Conservation (phyloP, 192 early-diverging fungal genomes). For the Backusella morwellensis region DNA sequence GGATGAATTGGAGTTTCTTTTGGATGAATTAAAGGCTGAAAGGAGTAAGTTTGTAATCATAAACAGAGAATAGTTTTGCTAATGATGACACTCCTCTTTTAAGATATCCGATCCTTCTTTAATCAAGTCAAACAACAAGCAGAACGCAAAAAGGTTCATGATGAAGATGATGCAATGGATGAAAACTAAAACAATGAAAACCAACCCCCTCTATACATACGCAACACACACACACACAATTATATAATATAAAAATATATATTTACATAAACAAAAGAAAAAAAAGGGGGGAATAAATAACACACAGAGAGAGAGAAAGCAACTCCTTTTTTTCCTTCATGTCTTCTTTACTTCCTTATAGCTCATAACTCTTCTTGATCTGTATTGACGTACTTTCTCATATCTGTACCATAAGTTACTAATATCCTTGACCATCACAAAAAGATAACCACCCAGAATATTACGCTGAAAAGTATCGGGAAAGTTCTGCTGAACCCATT, state of each 20-base stretch:
- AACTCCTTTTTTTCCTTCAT: background rate
- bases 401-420: slow-evolving; percentile 58
- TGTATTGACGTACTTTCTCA: slow-evolving; percentile 19
- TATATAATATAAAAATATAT: background rate
- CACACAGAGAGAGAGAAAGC: background rate
- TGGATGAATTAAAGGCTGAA: background rate
- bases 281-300: background rate
- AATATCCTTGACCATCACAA: slow-evolving; percentile 50
- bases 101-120: background rate
- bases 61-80: background rate
- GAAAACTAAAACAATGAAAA: slow-evolving; percentile 5
- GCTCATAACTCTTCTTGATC: slow-evolving; percentile 14
- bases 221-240: background rate
- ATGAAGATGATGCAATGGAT: background rate
- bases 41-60: background rate
- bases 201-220: background rate
- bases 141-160: background rate
- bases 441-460: slow-evolving; percentile 29
- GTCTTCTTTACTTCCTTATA: background rate
- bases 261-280: background rate
- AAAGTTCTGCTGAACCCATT: slow-evolving; percentile 15
- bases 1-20: background rate
- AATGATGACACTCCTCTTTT: background rate
- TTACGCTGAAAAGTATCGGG: slow-evolving; percentile 34
- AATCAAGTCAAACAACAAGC: background rate